Percentiles rank a stretch among this genome's conserved stretches.
phyloP scores from a whole-genome alignment of 2,329 filamentous ascomycete species.

The Penicillium sp. region DNA sequence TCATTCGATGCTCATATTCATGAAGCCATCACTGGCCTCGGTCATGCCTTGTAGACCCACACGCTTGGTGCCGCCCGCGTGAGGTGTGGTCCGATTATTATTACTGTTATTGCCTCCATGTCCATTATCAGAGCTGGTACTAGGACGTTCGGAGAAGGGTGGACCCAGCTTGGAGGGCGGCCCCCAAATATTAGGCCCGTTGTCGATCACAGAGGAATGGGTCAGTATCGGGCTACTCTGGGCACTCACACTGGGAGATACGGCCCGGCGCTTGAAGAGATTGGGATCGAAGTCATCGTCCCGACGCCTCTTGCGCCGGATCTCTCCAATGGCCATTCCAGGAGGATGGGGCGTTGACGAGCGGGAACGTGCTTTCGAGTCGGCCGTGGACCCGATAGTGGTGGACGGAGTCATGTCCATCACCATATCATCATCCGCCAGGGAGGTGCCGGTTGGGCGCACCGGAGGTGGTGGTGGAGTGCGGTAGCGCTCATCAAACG shows the following conservation, averaged over 20 bases:
- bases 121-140: conserved; percentile 46
- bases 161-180: conserved; percentile 56
- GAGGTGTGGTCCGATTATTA: conserved; percentile 48
- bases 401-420: conserved; percentile 43
- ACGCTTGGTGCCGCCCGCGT: conserved; percentile 49
- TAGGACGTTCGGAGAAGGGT: conserved; percentile 51
- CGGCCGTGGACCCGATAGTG: conserved; percentile 26
- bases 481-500: conserved; percentile 65
- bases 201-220: conserved; percentile 76
- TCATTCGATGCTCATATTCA: conserved; percentile 95
- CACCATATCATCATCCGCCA: conserved; percentile 39
- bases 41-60: conserved; percentile 89
- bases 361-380: conserved; percentile 36
- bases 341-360: conserved; percentile 44
- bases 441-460: conserved; percentile 55
- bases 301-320: conserved; percentile 75
- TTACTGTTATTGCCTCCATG: not conserved
- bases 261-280: conserved; percentile 85
- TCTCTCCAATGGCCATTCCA: conserved; percentile 62
- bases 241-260: conserved; percentile 85
- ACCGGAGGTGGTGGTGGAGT: conserved; percentile 67
- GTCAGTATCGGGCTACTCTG: conserved; percentile 82
- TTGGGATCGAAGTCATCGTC: conserved; percentile 88
- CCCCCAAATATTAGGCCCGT: conserved; percentile 62
- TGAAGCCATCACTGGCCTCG: conserved; percentile 90